Conservation (phyloP, 2,329 filamentous ascomycete species). For the Magnaporthiopsis rhizophila region DNA sequence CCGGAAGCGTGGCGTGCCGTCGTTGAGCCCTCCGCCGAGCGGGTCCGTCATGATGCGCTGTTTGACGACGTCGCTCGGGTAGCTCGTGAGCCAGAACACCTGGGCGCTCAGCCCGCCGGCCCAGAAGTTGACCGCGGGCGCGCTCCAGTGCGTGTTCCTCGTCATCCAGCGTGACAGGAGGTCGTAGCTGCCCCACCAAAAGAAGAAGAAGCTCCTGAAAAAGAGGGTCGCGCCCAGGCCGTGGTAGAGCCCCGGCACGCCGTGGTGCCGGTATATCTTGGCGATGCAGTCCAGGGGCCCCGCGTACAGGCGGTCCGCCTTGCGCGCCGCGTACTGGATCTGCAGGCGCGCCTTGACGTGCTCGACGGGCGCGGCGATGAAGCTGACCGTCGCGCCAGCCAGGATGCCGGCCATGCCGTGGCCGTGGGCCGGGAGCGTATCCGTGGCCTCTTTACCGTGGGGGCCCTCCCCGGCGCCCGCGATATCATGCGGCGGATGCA, state of each 20-base stretch:
- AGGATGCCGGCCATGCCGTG: slow-evolving; percentile 83
- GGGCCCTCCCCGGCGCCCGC: slow-evolving; percentile 20
- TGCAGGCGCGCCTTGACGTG: slow-evolving; percentile 92
- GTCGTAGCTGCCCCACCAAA: slow-evolving; percentile 97
- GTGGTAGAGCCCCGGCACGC: slow-evolving; percentile 74
- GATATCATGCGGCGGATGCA: slow-evolving; percentile 22
- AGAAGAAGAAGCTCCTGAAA: slow-evolving; percentile 92
- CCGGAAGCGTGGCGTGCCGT: slow-evolving; percentile 60
- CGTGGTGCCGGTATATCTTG: slow-evolving; percentile 65
- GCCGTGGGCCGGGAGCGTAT: slow-evolving; percentile 63
- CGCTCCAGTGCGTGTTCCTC: slow-evolving; percentile 59
- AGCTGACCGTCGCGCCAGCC: slow-evolving; percentile 82
- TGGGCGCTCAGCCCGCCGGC: slow-evolving; percentile 89
- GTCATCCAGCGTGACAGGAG: slow-evolving; percentile 64
- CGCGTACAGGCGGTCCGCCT: slow-evolving; percentile 69
- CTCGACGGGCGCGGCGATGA: slow-evolving; percentile 89
- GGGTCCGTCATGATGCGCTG: slow-evolving; percentile 96
- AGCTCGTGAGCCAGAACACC: slow-evolving; percentile 87
- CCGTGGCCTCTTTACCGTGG: slow-evolving; percentile 12
- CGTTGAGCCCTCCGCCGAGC: slow-evolving; percentile 60
- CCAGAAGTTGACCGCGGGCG: slow-evolving; percentile 91
- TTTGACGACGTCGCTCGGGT: slow-evolving; percentile 90
- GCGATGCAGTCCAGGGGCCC: slow-evolving; percentile 78
- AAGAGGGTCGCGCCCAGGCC: slow-evolving; percentile 78
- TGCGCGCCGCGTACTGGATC: slow-evolving; percentile 81